phyloP scores from a whole-genome alignment of 768 basidiomycete species.

The Boletus tylopilopsis region DNA sequence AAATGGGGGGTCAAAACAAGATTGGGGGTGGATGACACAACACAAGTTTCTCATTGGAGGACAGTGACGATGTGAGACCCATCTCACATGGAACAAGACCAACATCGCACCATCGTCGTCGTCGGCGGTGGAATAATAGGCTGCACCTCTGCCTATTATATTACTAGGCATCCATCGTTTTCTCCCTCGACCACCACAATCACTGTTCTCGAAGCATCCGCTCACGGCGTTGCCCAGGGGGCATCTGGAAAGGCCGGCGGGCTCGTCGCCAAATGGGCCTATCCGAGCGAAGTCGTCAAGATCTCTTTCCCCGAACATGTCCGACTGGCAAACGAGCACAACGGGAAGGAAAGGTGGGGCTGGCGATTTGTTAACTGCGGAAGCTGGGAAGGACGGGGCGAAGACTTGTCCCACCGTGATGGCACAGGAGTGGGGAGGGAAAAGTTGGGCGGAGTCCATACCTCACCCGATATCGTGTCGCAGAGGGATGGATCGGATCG shows the following conservation, averaged over 20 bases:
- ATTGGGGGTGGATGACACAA: neutral
- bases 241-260: slow-evolving; percentile 85
- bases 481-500: slow-evolving; percentile 33
- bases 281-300: slow-evolving; percentile 62
- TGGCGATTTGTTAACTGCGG: slow-evolving; percentile 76
- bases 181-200: slow-evolving; percentile 38
- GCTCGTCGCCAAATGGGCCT: slow-evolving; percentile 84
- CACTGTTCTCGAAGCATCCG: slow-evolving; percentile 71
- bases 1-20: neutral
- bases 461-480: slow-evolving; percentile 4
- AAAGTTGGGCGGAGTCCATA: slow-evolving; percentile 48
- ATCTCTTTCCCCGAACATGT: slow-evolving; percentile 69
- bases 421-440: slow-evolving; percentile 43
- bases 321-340: slow-evolving; percentile 63
- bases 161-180: slow-evolving; percentile 55
- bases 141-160: slow-evolving; percentile 78
- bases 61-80: neutral
- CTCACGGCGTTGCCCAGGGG: slow-evolving; percentile 65
- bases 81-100: slow-evolving; percentile 15
- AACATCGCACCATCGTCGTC: slow-evolving; percentile 53
- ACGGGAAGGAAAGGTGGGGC: slow-evolving; percentile 74
- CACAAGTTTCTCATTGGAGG: too few relatives aligned
- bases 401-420: slow-evolving; percentile 23
- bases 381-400: slow-evolving; percentile 66
- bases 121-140: slow-evolving; percentile 89